A percentile compares a stretch with the other conserved stretches of the same genome.
These are phyloP conservation scores for Sporisorium graminicola DNA, from an alignment of 1,284 basidiomycete genomes.

Conservation along the genomic window DNA sequence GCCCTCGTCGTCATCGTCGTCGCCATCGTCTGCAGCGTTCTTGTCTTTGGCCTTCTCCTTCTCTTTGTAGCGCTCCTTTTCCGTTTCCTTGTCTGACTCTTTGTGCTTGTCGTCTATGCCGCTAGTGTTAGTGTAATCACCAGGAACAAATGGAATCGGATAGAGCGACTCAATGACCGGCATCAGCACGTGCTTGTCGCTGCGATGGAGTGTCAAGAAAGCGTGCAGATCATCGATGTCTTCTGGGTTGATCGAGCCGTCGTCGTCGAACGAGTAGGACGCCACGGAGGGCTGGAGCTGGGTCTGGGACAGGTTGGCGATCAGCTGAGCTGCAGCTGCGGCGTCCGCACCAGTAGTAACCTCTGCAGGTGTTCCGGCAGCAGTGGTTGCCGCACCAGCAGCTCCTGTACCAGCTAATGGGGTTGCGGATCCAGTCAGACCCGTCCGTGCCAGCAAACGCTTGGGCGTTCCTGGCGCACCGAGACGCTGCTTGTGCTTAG, in stretches of 20 bases:
- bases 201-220: conserved; percentile 47
- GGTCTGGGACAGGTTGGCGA: conserved; percentile 29
- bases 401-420: conserved; percentile 7
- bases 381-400: conserved; percentile 1
- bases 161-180: conserved; percentile 57
- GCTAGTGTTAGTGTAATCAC: conserved; percentile 25
- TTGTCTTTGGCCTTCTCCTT: conserved; percentile 35
- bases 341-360: conserved; percentile 1
- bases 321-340: conserved; percentile 34
- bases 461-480: conserved; percentile 46
- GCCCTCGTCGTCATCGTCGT: conserved; percentile 44
- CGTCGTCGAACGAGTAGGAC: conserved; percentile 43
- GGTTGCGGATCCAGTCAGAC: conserved; percentile 25
- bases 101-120: conserved; percentile 26
- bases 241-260: conserved; percentile 56
- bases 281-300: conserved; percentile 24
- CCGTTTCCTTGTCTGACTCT: conserved; percentile 26
- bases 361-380: conserved; percentile 2
- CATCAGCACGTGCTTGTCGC: conserved; percentile 30
- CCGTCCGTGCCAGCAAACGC: conserved; percentile 25
- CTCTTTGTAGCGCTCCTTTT: conserved; percentile 18
- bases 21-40: conserved; percentile 26
- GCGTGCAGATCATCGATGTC: conserved; percentile 51
- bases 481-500: conserved; percentile 43
- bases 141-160: conserved; percentile 45